phyloP scores from a whole-genome alignment of 352 stramenopile genomes.

The Phytopythium oedochilum region DNA sequence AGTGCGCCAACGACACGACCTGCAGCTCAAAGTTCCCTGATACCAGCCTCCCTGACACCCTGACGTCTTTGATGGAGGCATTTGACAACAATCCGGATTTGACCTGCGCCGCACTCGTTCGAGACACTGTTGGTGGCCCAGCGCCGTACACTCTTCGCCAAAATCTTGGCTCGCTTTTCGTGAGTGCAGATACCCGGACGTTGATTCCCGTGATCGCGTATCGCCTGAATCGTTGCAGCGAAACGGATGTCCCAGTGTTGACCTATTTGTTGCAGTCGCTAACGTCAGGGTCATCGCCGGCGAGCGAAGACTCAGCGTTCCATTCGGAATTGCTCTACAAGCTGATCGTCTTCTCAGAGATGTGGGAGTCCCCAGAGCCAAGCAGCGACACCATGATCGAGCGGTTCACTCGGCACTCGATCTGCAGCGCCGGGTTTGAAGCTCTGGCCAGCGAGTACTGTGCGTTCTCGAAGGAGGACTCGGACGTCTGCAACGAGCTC shows the following conservation, averaged over 20 bases:
- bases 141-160: slow-evolving; percentile 19
- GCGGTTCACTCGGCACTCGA: slow-evolving; percentile 17
- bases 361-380: slow-evolving; percentile 37
- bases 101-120: slow-evolving; percentile 17
- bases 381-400: slow-evolving; percentile 8
- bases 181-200: slow-evolving; percentile 9
- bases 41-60: slow-evolving; percentile 6
- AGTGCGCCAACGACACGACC: slow-evolving; percentile 10
- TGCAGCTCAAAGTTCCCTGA: slow-evolving; percentile 16
- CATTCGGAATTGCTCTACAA: slow-evolving; percentile 37
- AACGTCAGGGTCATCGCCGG: background rate
- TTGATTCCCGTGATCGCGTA: slow-evolving; percentile 36
- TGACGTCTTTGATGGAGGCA: slow-evolving; percentile 12
- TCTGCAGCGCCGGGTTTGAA: slow-evolving; percentile 24
- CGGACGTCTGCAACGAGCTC: slow-evolving; percentile 17
- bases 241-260: slow-evolving; percentile 18
- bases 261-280: slow-evolving; percentile 17
- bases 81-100: slow-evolving; percentile 23
- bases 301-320: slow-evolving; percentile 19
- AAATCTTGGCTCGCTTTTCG: slow-evolving; percentile 23
- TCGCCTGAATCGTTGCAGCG: slow-evolving; percentile 26
- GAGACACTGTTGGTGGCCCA: no score
- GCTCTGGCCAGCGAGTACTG: no score
- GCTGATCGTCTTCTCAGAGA: slow-evolving; percentile 48
- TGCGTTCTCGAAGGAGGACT: slow-evolving; percentile 42